Percentiles rank a stretch among this genome's conserved stretches.
Evolutionary conservation across 73 alveolate genomes (phyloP).

Genomic region (Breviolum minutum): DNA sequence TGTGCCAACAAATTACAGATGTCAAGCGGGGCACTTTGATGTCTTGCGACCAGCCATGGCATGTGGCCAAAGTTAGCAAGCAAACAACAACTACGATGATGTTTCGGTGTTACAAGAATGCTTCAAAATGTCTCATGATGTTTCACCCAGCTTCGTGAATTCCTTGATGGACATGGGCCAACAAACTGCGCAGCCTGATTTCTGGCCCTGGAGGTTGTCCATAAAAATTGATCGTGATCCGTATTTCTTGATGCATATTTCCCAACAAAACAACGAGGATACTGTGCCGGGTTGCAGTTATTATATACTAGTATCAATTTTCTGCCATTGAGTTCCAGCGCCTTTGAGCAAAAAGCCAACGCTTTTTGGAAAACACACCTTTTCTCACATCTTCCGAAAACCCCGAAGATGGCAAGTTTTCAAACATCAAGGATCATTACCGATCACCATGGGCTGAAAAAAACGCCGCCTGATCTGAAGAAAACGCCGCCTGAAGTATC

Average conservation of each 20-base stretch:
- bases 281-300: too few relatives aligned
- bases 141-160: neutral
- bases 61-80: neutral
- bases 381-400: neutral
- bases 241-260: neutral
- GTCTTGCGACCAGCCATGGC: constrained; percentile 19
- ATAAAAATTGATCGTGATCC: neutral
- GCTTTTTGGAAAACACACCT: neutral
- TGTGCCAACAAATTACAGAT: neutral
- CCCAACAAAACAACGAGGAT: too few relatives aligned
- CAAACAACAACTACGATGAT: neutral
- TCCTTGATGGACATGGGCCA: too few relatives aligned
- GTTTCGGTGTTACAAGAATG: neutral
- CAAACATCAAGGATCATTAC: neutral
- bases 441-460: neutral
- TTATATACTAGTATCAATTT: too few relatives aligned
- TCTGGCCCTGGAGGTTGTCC: neutral
- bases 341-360: neutral
- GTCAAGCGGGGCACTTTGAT: neutral
- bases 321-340: neutral
- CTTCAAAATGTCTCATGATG: neutral
- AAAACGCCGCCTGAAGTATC: constrained; percentile 48
- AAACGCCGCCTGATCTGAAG: constrained; percentile 18
- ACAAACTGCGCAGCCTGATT: neutral
- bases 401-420: too few relatives aligned